Evolutionary conservation across 1,284 basidiomycete species (phyloP).

Genomic region (Mycena sp.): DNA sequence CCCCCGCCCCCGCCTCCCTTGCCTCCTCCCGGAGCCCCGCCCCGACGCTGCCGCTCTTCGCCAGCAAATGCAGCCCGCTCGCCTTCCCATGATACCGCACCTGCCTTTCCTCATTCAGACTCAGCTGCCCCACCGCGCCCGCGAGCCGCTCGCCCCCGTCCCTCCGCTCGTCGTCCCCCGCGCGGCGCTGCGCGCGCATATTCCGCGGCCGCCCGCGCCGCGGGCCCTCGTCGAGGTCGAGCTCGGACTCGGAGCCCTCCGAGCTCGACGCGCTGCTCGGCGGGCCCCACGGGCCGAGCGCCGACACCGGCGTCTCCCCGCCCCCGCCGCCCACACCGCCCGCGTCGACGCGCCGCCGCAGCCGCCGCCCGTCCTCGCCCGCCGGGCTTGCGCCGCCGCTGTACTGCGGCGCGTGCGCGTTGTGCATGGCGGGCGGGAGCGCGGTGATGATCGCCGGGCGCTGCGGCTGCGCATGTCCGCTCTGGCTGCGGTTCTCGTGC

Average conservation of each 20-base stretch:
- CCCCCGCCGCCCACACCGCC: not conserved
- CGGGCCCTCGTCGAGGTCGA: slow-evolving; percentile 18
- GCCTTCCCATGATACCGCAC: slow-evolving; percentile 84
- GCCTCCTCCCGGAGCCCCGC: not conserved
- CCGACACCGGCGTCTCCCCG: slow-evolving; percentile 3
- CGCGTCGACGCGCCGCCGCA: not conserved
- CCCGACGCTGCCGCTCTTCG: not conserved
- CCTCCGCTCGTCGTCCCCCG: slow-evolving; percentile 36
- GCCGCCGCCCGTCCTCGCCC: not conserved
- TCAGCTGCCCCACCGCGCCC: slow-evolving; percentile 84
- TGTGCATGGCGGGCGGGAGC: not conserved
- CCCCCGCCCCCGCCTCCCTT: not conserved
- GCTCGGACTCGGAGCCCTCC: slow-evolving; percentile 8
- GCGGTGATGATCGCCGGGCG: slow-evolving; percentile 25
- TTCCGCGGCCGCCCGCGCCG: not conserved
- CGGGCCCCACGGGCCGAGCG: not conserved
- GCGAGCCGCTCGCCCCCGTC: slow-evolving; percentile 65
- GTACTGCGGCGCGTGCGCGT: not conserved
- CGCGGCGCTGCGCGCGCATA: slow-evolving; percentile 42
- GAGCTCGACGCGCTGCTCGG: not conserved
- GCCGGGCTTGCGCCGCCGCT: not conserved
- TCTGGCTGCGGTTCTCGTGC: too few relatives aligned
- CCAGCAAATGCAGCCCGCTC: slow-evolving; percentile 82
- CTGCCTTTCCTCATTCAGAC: slow-evolving; percentile 84
- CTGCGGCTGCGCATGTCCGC: slow-evolving; percentile 1